Evolutionary conservation across 2,329 filamentous ascomycete species (phyloP).

Genomic region (Colletotrichum scovillei): DNA sequence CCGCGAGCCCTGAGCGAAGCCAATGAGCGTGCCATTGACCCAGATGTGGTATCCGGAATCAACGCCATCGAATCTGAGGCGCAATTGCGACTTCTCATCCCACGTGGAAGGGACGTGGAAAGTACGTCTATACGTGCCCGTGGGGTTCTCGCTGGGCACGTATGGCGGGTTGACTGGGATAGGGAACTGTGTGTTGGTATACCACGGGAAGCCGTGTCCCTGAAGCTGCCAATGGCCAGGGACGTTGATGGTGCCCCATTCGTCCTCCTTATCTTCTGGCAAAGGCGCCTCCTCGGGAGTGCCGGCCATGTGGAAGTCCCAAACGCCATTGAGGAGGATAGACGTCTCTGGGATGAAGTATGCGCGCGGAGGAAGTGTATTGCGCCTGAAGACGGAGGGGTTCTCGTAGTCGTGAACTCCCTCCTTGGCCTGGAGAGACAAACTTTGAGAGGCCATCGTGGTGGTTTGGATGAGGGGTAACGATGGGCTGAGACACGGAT

Average conservation of each 20-base stretch:
- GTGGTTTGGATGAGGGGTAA: neutral
- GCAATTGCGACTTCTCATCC: slow-evolving; percentile 59
- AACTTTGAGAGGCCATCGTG: slow-evolving; percentile 41
- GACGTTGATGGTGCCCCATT: slow-evolving; percentile 66
- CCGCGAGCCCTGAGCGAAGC: slow-evolving; percentile 76
- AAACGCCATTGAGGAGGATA: slow-evolving; percentile 64
- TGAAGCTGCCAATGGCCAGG: slow-evolving; percentile 79
- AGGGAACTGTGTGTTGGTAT: slow-evolving; percentile 76
- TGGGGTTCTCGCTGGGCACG: slow-evolving; percentile 72
- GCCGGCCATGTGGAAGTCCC: slow-evolving; percentile 65
- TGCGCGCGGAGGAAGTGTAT: slow-evolving; percentile 62
- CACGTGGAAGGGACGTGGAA: slow-evolving; percentile 65
- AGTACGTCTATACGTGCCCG: slow-evolving; percentile 68
- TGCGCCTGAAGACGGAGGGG: slow-evolving; percentile 62
- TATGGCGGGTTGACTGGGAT: slow-evolving; percentile 74
- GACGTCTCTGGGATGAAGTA: slow-evolving; percentile 64
- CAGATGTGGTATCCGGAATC: slow-evolving; percentile 78
- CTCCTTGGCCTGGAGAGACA: slow-evolving; percentile 48
- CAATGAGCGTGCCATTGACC: slow-evolving; percentile 72
- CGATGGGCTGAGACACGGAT: neutral
- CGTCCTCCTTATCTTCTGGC: slow-evolving; percentile 43
- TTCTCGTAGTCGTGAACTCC: slow-evolving; percentile 60
- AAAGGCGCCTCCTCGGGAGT: slow-evolving; percentile 59
- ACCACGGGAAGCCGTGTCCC: slow-evolving; percentile 74
- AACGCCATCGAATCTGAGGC: slow-evolving; percentile 77